These are phyloP conservation scores for Elsinoe fawcettii DNA, from an alignment of 2,329 filamentous ascomycete species.

Conservation along the genomic window DNA sequence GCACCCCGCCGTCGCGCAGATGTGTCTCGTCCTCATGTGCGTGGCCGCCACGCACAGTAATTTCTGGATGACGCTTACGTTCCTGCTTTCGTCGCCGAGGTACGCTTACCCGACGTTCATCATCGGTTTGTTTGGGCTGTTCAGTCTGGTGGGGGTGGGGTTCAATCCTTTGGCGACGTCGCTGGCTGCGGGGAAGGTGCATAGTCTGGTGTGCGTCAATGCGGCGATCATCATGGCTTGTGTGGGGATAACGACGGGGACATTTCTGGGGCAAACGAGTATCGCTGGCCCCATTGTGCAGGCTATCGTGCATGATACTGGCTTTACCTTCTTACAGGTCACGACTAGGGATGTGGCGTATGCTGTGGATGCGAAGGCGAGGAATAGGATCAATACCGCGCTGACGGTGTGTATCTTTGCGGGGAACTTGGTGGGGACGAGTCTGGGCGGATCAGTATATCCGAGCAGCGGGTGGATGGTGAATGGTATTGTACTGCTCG, in stretches of 20 bases:
- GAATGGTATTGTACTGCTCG: constrained; percentile 50
- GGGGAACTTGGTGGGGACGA: constrained; percentile 63
- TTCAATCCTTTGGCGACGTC: constrained; percentile 62
- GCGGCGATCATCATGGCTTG: constrained; percentile 54
- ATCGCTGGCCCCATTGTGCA: constrained; percentile 67
- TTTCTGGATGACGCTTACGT: constrained; percentile 72
- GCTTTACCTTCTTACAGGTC: constrained; percentile 64
- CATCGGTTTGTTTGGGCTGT: constrained; percentile 72
- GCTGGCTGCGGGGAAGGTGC: constrained; percentile 60
- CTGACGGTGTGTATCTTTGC: constrained; percentile 72
- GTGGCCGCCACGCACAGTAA: constrained; percentile 54
- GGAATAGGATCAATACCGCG: constrained; percentile 71
- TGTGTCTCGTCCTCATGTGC: constrained; percentile 59
- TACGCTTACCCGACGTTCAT: constrained; percentile 59
- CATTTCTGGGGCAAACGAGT: constrained; percentile 56
- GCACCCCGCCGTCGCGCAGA: constrained; percentile 62
- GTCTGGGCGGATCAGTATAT: constrained; percentile 48
- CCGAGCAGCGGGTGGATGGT: constrained; percentile 49
- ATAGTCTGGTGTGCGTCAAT: constrained; percentile 59
- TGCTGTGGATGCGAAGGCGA: constrained; percentile 58
- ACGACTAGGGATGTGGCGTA: constrained; percentile 66
- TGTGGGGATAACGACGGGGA: constrained; percentile 57
- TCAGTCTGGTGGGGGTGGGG: constrained; percentile 64
- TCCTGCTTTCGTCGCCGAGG: constrained; percentile 62
- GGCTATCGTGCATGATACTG: constrained; percentile 62